Base-by-base conservation (phyloP, 768 basidiomycete species). In the Boletales sp. region DNA sequence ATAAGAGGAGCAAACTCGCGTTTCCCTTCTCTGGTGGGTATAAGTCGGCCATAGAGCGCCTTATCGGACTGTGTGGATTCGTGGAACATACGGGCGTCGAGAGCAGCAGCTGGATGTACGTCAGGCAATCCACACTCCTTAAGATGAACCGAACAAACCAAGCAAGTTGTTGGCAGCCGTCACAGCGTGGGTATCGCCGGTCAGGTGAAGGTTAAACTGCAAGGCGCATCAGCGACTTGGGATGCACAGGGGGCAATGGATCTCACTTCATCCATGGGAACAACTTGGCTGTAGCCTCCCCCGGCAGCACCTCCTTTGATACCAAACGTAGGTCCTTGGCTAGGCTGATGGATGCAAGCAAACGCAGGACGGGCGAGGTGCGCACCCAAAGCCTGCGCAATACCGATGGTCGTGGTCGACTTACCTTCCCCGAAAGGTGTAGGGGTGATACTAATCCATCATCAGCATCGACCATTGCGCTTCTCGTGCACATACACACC, bases 261-360 rank as follows among this genome's bases (percentile, higher is more conserved):
- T 52, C 68, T 47, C 55, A 88, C 88, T 74, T 97, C 95, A 62
- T 97, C 95, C 95, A 98, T 97, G 36, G 95, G 95, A 72, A 98
- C 97, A 62, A 99, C 90, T 66, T 97, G 94, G 66, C 91, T 93
- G 74, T 98, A 99, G 45, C 95, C 95, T 53, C 95, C 95, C 36
- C 97, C 95, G 37, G 95, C 95, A 34, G 95, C 95, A 61, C 95
- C 97, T 58, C 95, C 95, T 71, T 99, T 99, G 76, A 99, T 97
- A 58, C 95, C 95, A 66, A 98, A 99, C 0, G 95, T 98, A 32
- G 95, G 95, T 12, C 97, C 95, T 70, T 99, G 95, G 72, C 92
- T 94, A 5, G 97, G 97, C 66, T 99, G 97, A 48, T 97, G 87
- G 19, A 98, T 94, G 67, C 94, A 97, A 40, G 97, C 95, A 68